Evolutionary conservation across 176 grass and related monocot species (phyloP), one percentile per base, ranked within the genome.

Genomic region (Tillandsia fasciculata): DNA sequence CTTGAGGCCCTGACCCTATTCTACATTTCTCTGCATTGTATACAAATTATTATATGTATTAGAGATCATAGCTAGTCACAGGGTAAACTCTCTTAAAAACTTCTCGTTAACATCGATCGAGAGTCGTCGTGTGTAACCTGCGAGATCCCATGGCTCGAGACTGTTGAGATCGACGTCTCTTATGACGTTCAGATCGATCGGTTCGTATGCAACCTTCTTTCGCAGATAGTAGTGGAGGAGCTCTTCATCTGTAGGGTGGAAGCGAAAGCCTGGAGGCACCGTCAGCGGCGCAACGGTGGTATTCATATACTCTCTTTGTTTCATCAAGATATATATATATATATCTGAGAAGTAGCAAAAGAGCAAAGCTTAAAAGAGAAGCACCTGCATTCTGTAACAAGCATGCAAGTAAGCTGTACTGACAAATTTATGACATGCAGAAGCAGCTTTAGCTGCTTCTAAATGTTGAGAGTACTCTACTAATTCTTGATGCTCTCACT

Each of bases 161-260:
- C 87, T 90, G 74, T 90, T 96, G 67, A 96, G 91, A 64, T 96
- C 91, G 3, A 96, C 66, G 63, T 96, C 91, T 26, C 82, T 72
- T 23, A 96, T 96, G 77, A 96, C 82, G 72, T 96, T 87, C 3
- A 96, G 79, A 83, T 87, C 91, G 23, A 82, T 87, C n/a, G 79
- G 68, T 72, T 96, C 91, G 33, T 82, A 87, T 11, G 84, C 76
- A 0, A 96, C 73, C 71, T 96, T 96, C 76, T 87, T 96, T 68
- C 84, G 87, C 57, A 96, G 76, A 76, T 96, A 96, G 76, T 96
- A 87, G 70, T 80, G 85, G 42, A 96, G 81, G 56, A 96, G 82
- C 73, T 96, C 91, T 80, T 96, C 91, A 26, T 96, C 91, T 0
- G 91, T 96, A 6, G 91, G 91, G 73, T 90, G 91, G 83, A 96